Evolutionary conservation across 192 early-diverging fungal species (phyloP), one percentile per base, ranked within the genome.

Genomic region (Backusella tuberculispora): DNA sequence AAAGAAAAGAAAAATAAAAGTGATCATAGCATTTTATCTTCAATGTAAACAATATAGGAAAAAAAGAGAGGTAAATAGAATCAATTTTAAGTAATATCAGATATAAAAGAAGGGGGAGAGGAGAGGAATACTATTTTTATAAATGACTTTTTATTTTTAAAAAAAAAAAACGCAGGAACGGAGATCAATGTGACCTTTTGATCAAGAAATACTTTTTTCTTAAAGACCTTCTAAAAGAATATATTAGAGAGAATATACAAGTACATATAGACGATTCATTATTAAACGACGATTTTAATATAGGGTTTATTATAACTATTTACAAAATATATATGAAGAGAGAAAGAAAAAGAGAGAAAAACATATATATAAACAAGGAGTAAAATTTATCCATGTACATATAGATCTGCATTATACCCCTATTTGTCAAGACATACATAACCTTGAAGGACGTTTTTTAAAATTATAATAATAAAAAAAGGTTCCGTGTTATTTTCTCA

Each of bases 321-420:
- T 53, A 53, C 4, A 21, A 6, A 7, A 17, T 53, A 21, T 53
- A 53, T 9, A 53, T n/a, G 6, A 53, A 21, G 21, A 48, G 47
- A 17, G 6, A 5, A 19, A 53, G 4, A 19, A 53, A 19, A 6
- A 43, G 4, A 9, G 21, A 56, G 24, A 13, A n/a, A 12, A 60
- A 60, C 4, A 60, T 24, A 12, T 21, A 60, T 60, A 26, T 12
- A 26, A 60, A 60, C 21, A 24, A 60, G 53, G 53, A 60, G 53
- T 60, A 60, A 53, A 4, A 56, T 26, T 46, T 46, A 42, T 34
- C 17, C 24, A 26, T 45, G 67, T 21, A 14, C 1, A 6, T 3
- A 6, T 69, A 26, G 68, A 15, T 69, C 68, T 34, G 44, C 68
- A 60, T 69, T 69, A 15, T 46, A 69, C 68, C 24, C 68, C 68